Percentiles rank a stretch among this genome's conserved stretches.
phyloP scores from a whole-genome alignment of 345 rosid genomes.

The Camelina sativa region DNA sequence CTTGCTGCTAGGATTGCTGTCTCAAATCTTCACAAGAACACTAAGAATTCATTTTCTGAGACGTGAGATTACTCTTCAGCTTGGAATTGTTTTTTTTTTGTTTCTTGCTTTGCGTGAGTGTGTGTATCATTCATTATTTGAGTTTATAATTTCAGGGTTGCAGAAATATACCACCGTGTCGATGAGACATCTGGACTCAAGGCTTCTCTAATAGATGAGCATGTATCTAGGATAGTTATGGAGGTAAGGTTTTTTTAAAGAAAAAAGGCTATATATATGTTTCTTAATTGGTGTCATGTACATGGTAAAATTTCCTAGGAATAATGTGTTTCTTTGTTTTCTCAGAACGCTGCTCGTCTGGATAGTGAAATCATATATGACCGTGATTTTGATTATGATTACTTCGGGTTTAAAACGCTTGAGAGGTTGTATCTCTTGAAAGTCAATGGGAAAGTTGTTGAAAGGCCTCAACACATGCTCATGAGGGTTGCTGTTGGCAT shows the following conservation, averaged over 20 bases:
- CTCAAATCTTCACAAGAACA: not conserved
- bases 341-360: slow-evolving; percentile 73
- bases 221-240: not conserved
- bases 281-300: not conserved
- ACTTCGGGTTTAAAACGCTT: slow-evolving; percentile 90
- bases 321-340: not conserved
- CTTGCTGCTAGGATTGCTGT: not conserved
- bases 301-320: no score
- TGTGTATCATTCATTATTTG: not conserved
- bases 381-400: slow-evolving; percentile 91
- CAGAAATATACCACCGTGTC: not conserved
- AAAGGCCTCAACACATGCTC: slow-evolving; percentile 96
- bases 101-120: not conserved
- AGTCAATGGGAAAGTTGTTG: slow-evolving; percentile 83
- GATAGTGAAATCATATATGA: slow-evolving; percentile 96
- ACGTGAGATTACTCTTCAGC: not conserved
- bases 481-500: slow-evolving; percentile 97
- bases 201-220: not conserved
- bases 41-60: not conserved
- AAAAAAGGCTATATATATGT: no score
- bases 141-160: not conserved
- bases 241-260: not conserved
- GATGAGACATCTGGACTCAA: not conserved
- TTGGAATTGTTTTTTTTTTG: no score
- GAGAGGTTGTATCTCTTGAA: slow-evolving; percentile 90